These are phyloP conservation scores for Herpetomonas samuelpessoai DNA, from an alignment of 208 protist genomes.

Conservation along the genomic window DNA sequence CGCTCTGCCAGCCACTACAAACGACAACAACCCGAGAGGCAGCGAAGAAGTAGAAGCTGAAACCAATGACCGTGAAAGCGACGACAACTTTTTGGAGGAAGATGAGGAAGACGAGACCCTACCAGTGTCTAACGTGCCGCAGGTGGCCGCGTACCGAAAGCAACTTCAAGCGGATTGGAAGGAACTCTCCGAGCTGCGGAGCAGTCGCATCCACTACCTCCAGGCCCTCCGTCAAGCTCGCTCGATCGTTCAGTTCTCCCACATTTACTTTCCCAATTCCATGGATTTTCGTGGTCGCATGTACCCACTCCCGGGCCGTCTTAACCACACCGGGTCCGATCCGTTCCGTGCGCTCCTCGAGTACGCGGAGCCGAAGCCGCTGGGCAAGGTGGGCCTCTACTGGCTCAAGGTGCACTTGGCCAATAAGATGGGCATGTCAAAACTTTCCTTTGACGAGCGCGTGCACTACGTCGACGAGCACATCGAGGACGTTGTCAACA, in stretches of 20 bases:
- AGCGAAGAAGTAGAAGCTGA: no score
- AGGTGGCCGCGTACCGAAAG: conserved; percentile 54
- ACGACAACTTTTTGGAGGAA: conserved; percentile 7
- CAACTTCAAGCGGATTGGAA: conserved; percentile 84
- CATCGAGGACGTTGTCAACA: conserved; percentile 88
- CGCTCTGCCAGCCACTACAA: no score
- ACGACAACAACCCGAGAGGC: no score
- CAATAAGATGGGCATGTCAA: conserved; percentile 97
- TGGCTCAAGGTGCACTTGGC: conserved; percentile 99
- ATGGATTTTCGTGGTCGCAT: conserved; percentile 98
- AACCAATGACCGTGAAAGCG: not conserved
- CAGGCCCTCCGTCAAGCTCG: conserved; percentile 88
- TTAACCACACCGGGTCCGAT: conserved; percentile 97
- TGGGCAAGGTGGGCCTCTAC: conserved; percentile 92
- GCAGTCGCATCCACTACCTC: conserved; percentile 87
- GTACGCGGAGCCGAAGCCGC: conserved; percentile 93
- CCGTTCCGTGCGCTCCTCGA: conserved; percentile 93
- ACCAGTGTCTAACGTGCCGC: conserved; percentile 60
- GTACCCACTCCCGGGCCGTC: conserved; percentile 97
- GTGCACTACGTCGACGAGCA: conserved; percentile 93
- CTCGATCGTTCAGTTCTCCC: conserved; percentile 85
- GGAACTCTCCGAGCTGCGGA: conserved; percentile 75
- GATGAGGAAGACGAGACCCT: conserved; percentile 26
- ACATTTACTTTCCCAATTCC: conserved; percentile 98
- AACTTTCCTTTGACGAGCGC: conserved; percentile 95